phyloP scores from a whole-genome alignment of 2,329 filamentous ascomycete species.

The Arthroderma uncinatum region DNA sequence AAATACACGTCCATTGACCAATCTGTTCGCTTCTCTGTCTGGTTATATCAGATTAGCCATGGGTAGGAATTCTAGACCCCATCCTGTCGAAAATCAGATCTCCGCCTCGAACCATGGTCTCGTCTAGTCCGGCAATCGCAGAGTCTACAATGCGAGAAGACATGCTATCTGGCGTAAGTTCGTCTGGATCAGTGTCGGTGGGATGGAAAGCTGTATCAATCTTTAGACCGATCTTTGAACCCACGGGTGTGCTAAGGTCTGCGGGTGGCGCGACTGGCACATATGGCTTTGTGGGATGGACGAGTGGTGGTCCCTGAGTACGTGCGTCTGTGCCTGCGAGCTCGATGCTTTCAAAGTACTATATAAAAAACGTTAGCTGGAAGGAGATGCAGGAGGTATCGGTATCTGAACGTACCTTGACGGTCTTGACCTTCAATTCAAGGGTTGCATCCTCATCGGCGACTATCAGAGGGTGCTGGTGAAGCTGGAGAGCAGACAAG shows the following conservation, averaged over 20 bases:
- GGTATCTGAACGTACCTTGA: conserved; percentile 33
- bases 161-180: conserved; percentile 40
- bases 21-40: no score
- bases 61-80: conserved; percentile 26
- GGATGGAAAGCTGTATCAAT: conserved; percentile 33
- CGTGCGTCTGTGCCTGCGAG: conserved; percentile 44
- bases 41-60: not conserved
- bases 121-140: conserved; percentile 33
- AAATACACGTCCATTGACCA: no score
- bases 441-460: conserved; percentile 70
- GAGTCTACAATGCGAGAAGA: conserved; percentile 38
- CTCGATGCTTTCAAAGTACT: conserved; percentile 64
- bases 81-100: conserved; percentile 36
- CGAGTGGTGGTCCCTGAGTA: conserved; percentile 34
- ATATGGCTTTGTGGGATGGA: conserved; percentile 31
- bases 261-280: conserved; percentile 18
- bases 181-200: conserved; percentile 30
- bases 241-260: conserved; percentile 20
- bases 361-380: conserved; percentile 2
- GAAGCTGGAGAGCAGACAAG: conserved; percentile 66
- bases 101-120: conserved; percentile 26
- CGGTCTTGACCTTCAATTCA: conserved; percentile 62
- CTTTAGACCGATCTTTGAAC: conserved; percentile 19
- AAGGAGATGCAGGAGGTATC: not conserved
- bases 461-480: conserved; percentile 70